Conservation (phyloP, 805 yeast species). For the Candida krabiensis region DNA sequence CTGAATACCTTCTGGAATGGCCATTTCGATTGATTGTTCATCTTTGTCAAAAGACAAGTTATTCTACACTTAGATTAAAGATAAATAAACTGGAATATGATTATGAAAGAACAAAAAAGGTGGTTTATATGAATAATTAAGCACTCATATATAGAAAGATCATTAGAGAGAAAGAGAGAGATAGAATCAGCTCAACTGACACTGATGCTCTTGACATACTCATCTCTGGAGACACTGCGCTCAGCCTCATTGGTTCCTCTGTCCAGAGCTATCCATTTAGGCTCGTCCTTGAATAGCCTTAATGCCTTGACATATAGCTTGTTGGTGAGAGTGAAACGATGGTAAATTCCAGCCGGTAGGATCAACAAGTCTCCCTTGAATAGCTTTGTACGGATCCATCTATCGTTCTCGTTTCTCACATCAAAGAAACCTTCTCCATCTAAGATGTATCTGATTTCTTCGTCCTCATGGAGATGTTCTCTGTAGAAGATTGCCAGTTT, state of each 20-base stretch:
- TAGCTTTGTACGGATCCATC: constrained; percentile 78
- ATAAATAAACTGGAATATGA: no score
- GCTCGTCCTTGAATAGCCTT: constrained; percentile 89
- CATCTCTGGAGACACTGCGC: constrained; percentile 42
- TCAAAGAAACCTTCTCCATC: constrained; percentile 95
- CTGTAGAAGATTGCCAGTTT: constrained; percentile 71
- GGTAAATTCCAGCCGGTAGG: constrained; percentile 92
- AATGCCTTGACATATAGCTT: constrained; percentile 69
- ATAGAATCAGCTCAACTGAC: no score
- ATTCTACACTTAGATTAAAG: no score
- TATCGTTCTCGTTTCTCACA: constrained; percentile 57
- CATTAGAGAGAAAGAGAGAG: no score
- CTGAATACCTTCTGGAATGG: no score
- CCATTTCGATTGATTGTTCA: no score
- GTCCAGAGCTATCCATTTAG: constrained; percentile 89
- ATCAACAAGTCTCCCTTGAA: constrained; percentile 65
- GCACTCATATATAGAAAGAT: no score
- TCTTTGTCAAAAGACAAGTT: no score
- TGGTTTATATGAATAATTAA: no score
- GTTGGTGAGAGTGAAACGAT: constrained; percentile 78
- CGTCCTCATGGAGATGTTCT: constrained; percentile 96
- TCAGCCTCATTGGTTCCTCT: constrained; percentile 45
- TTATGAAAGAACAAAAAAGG: no score
- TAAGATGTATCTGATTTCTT: constrained; percentile 86
- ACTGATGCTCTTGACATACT: constrained; percentile 40